phyloP scores from a whole-genome alignment of 768 basidiomycete genomes.

The Pleurotus tuber-regium region DNA sequence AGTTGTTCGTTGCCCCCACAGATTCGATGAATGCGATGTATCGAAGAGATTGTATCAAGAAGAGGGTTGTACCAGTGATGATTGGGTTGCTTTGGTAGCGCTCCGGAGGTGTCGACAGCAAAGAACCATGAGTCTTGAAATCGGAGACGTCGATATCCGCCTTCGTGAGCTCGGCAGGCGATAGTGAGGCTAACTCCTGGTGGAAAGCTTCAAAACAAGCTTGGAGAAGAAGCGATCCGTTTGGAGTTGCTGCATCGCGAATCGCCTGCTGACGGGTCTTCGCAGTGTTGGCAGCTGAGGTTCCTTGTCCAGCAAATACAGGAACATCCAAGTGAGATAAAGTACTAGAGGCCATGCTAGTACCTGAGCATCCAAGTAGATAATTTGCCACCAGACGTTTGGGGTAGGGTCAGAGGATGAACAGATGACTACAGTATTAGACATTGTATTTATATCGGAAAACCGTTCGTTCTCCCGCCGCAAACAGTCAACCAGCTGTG shows the following conservation, averaged over 20 bases:
- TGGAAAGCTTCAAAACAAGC: constrained; percentile 52
- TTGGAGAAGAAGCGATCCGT: constrained; percentile 42
- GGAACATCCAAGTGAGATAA: constrained; percentile 37
- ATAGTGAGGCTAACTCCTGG: constrained; percentile 45
- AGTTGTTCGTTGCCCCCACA: constrained; percentile 6
- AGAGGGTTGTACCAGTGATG: constrained; percentile 44
- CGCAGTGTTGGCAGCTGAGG: constrained; percentile 27
- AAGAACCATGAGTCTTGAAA: constrained; percentile 36
- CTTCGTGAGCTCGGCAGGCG: constrained; percentile 30
- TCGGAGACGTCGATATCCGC: constrained; percentile 40
- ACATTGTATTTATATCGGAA: no score
- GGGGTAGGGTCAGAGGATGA: no score
- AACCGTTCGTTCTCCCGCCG: no score
- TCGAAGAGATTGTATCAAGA: constrained; percentile 50
- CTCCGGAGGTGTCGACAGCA: constrained; percentile 35
- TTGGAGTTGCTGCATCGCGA: constrained; percentile 37
- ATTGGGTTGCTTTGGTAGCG: constrained; percentile 44
- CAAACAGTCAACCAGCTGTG: no score
- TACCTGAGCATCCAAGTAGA: no score
- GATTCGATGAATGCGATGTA: constrained; percentile 46
- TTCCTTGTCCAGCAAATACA: constrained; percentile 59
- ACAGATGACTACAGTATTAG: no score
- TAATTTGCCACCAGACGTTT: no score
- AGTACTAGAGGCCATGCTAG: no score
- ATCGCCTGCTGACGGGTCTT: constrained; percentile 36